A percentile compares a stretch with the other conserved stretches of the same genome.
These are phyloP conservation scores for Takashimella koratensis DNA, from an alignment of 1,284 basidiomycete genomes.

Conservation along the genomic window DNA sequence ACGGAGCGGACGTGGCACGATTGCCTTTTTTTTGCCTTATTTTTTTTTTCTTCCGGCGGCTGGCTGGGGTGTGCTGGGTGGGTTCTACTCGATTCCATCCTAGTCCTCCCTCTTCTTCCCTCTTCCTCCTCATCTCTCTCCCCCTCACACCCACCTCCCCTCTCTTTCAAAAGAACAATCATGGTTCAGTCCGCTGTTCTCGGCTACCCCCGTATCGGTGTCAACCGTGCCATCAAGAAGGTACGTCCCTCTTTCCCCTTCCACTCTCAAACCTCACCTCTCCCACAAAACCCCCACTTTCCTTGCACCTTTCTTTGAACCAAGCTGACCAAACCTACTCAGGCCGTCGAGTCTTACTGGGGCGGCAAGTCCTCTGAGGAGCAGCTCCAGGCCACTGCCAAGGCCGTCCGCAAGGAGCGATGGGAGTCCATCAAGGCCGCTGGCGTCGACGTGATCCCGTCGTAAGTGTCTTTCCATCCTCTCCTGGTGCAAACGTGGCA, in stretches of 20 bases:
- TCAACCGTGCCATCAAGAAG: slow-evolving; percentile 95
- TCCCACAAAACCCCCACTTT: neutral
- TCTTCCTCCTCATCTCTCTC: slow-evolving; percentile 5
- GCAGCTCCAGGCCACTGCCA: slow-evolving; percentile 83
- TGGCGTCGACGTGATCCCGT: slow-evolving; percentile 89
- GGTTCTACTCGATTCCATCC: too few species aligned
- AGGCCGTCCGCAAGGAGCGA: slow-evolving; percentile 83
- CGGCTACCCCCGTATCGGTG: slow-evolving; percentile 96
- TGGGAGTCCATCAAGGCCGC: slow-evolving; percentile 85
- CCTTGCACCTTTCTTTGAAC: neutral
- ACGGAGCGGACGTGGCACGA: neutral
- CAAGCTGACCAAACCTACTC: too few species aligned
- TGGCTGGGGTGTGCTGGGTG: too few species aligned
- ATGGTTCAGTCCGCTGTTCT: slow-evolving; percentile 71
- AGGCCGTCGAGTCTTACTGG: slow-evolving; percentile 97
- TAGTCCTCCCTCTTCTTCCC: neutral
- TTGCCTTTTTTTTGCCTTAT: neutral
- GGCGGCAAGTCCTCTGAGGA: slow-evolving; percentile 84
- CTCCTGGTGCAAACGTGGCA: slow-evolving; percentile 6
- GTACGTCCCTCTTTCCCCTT: slow-evolving; percentile 18
- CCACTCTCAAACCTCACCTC: neutral
- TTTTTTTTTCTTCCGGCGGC: neutral
- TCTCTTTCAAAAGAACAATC: slow-evolving; percentile 20
- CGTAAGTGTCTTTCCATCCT: slow-evolving; percentile 55
- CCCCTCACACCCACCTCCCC: slow-evolving; percentile 1